phyloP scores from a whole-genome alignment of 768 basidiomycete species.

The Boletus edulis region DNA sequence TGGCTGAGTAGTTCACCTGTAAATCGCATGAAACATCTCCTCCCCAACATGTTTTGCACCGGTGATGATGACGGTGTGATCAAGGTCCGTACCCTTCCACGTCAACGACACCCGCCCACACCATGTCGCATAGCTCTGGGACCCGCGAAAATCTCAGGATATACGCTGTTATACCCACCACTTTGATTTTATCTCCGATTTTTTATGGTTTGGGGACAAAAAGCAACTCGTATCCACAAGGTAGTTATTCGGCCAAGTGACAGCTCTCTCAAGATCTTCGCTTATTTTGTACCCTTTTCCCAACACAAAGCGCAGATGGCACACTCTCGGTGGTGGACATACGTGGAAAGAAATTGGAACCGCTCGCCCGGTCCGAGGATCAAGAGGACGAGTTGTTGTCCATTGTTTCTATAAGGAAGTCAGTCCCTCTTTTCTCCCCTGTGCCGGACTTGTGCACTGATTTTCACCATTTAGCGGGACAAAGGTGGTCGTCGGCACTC shows the following conservation, averaged over 20 bases:
- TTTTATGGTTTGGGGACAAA: constrained; percentile 81
- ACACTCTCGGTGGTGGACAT: constrained; percentile 92
- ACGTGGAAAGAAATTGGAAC: constrained; percentile 74
- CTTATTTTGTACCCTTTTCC: not conserved
- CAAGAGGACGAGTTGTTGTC: constrained; percentile 95
- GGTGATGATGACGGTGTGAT: constrained; percentile 95
- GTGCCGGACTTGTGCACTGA: not conserved
- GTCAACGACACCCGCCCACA: not conserved
- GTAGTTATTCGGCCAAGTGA: constrained; percentile 36
- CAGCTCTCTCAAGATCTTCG: not conserved
- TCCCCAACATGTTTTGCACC: constrained; percentile 71
- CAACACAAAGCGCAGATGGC: constrained; percentile 73
- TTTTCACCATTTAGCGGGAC: constrained; percentile 44
- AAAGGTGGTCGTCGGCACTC: constrained; percentile 87
- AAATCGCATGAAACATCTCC: constrained; percentile 76
- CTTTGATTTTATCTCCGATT: constrained; percentile 93
- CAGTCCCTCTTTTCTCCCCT: constrained; percentile 17
- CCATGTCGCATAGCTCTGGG: constrained; percentile 69
- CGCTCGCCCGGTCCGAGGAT: constrained; percentile 86
- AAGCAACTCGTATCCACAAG: constrained; percentile 86
- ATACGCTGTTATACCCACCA: constrained; percentile 78
- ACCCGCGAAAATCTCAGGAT: constrained; percentile 66
- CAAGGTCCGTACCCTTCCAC: constrained; percentile 53
- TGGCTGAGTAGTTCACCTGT: constrained; percentile 64
- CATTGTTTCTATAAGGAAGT: constrained; percentile 82